Base-by-base conservation (phyloP, 257 asterid genomes). In the Solanum rostratum region DNA sequence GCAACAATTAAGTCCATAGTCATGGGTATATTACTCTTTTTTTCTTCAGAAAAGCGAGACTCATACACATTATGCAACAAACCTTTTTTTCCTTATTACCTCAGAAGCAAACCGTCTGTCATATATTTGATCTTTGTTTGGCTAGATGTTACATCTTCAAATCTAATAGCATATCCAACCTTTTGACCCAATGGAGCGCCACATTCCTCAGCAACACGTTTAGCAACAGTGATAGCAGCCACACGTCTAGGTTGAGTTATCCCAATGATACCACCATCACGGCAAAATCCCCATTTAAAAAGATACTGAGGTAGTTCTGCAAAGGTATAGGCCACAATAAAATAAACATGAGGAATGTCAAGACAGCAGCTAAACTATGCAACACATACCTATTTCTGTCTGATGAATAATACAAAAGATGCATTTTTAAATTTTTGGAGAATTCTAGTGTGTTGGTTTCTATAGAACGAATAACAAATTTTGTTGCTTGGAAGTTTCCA, bases 231-330 rank as follows among this genome's bases (percentile, higher is more conserved):
- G 16, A 93, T 90, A 84, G 98, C 99, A 63, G 99, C 99, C 88
- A 96, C 99, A 85, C 99, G 98, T 84, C 99, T 92, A 83, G 99
- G 98, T 89, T 95, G 99, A 81, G 98, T 95, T 87, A 96, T 84
- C 85, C 99, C 99, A 80, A 96, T 93, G 79, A 92, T 86, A 81
- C 99, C 95, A 73, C 98, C 97, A 85, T 89, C 92, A 80, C 90
- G 89, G 86, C 95, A 93, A 86, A 95, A 95, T 79, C 99, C 98
- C 73, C 97, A 97, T 86, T 93, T 87, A 68, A 83, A 88, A 69
- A 96, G 93, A 88, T 91, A 96, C 87, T 96, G 99, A 83, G 99
- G 99, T 71, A 96, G 85, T 88, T 96, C 99, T 96, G 97, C 49
- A 84, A 85, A 88, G 82, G 22, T 37, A 80, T 50, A 50, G 68